Evolutionary conservation across 805 yeast genomes (phyloP).

Genomic region (Torulaspora indica): DNA sequence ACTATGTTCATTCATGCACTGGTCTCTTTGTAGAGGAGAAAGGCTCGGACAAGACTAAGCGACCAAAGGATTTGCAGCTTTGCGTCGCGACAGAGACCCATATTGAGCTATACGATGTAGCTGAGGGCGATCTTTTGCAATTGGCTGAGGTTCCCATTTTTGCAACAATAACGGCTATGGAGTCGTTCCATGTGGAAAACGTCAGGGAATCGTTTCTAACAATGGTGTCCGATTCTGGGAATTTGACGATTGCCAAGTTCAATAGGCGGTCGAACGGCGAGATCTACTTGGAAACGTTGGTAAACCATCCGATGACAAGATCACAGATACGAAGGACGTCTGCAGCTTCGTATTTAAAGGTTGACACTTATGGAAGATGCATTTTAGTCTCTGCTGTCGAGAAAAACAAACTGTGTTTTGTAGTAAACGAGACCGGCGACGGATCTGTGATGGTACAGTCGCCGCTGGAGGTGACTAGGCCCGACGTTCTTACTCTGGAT

Average conservation of each 20-base stretch:
- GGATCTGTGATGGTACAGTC: conserved; percentile 54
- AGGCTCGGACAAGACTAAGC: not conserved
- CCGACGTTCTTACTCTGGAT: conserved; percentile 47
- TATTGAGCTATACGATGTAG: conserved; percentile 39
- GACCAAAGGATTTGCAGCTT: conserved; percentile 22
- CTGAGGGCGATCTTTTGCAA: conserved; percentile 50
- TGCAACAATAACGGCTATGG: conserved; percentile 53
- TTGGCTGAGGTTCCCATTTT: conserved; percentile 46
- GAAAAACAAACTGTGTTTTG: conserved; percentile 64
- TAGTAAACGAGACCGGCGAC: conserved; percentile 48
- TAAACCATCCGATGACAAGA: conserved; percentile 66
- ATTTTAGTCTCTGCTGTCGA: conserved; percentile 68
- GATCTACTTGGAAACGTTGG: conserved; percentile 37
- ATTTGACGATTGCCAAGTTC: conserved; percentile 50
- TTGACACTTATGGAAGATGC: conserved; percentile 71
- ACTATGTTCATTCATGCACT: conserved; percentile 50
- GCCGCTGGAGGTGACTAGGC: conserved; percentile 64
- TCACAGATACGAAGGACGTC: conserved; percentile 68
- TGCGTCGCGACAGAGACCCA: conserved; percentile 35
- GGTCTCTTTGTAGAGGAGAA: conserved; percentile 57
- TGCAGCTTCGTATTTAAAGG: conserved; percentile 68
- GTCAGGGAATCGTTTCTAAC: conserved; percentile 53
- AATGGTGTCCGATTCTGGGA: conserved; percentile 77
- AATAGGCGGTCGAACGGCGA: conserved; percentile 17
- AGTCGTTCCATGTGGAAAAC: conserved; percentile 50